These are phyloP conservation scores for Orbilia javanica DNA, from an alignment of 2,329 filamentous ascomycete species.

Conservation along the genomic window DNA sequence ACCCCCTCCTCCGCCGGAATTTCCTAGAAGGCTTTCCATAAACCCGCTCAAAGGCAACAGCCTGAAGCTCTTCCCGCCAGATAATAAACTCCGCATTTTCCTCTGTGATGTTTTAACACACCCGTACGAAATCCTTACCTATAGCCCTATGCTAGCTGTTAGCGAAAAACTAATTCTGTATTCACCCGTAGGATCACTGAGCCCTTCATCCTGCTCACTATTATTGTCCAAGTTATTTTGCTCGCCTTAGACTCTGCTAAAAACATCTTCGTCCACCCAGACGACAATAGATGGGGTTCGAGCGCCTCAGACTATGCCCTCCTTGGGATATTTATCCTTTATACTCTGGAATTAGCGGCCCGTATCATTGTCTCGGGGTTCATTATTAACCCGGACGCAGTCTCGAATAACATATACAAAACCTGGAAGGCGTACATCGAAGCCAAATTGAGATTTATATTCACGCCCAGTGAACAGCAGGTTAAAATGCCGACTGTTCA, in stretches of 20 bases:
- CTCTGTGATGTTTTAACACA: conserved; percentile 89
- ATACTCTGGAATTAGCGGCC: conserved; percentile 85
- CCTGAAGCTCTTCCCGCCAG: conserved; percentile 83
- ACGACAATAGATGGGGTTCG: conserved; percentile 75
- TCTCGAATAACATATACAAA: conserved; percentile 60
- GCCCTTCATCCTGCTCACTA: conserved; percentile 85
- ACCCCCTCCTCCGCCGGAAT: conserved; percentile 67
- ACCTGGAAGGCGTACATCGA: conserved; percentile 69
- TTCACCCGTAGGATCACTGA: conserved; percentile 72
- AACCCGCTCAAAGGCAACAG: conserved; percentile 91
- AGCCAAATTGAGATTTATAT: conserved; percentile 65
- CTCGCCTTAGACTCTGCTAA: conserved; percentile 84
- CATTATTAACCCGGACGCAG: conserved; percentile 78
- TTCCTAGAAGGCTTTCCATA: conserved; percentile 63
- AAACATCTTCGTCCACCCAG: conserved; percentile 75
- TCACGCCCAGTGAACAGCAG: conserved; percentile 77
- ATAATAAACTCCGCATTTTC: conserved; percentile 78
- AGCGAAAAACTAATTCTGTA: conserved; percentile 12
- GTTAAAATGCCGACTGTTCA: conserved; percentile 54
- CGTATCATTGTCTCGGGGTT: conserved; percentile 94
- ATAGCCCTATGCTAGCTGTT: not conserved
- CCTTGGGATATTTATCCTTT: conserved; percentile 85
- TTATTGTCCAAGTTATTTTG: conserved; percentile 88
- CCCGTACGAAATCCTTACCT: conserved; percentile 67
- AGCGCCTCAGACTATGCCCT: conserved; percentile 80